A percentile compares a stretch with the other conserved stretches of the same genome.
These are phyloP conservation scores for Penicillium rolfsii DNA, from an alignment of 2,329 filamentous ascomycete species.

Conservation along the genomic window DNA sequence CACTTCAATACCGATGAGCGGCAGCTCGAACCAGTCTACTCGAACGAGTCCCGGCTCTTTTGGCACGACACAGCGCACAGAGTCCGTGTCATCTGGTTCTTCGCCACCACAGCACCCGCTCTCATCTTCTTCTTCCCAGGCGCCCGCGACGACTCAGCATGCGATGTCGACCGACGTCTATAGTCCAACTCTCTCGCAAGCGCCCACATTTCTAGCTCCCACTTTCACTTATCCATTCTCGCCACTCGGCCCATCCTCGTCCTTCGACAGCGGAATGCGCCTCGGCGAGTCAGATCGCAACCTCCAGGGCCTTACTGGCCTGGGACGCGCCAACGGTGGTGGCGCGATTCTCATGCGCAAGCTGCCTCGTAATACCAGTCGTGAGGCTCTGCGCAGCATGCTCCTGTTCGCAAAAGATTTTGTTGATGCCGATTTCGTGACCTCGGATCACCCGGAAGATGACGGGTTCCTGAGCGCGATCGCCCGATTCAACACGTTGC, in stretches of 20 bases:
- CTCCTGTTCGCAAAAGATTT: conserved; percentile 68
- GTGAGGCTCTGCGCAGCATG: conserved; percentile 64
- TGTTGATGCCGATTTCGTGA: conserved; percentile 61
- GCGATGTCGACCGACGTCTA: conserved; percentile 51
- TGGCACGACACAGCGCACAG: conserved; percentile 44
- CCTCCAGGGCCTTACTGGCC: conserved; percentile 42
- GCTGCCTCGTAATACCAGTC: conserved; percentile 61
- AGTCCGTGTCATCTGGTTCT: conserved; percentile 45
- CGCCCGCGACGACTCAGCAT: conserved; percentile 45
- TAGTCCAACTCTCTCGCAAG: conserved; percentile 43
- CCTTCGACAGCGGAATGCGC: conserved; percentile 45
- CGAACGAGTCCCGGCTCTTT: conserved; percentile 48
- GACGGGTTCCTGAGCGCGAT: conserved; percentile 60
- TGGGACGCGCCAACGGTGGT: conserved; percentile 35
- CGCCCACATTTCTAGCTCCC: conserved; percentile 38
- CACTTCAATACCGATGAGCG: conserved; percentile 38
- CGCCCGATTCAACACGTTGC: conserved; percentile 60
- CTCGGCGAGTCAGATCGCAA: conserved; percentile 41
- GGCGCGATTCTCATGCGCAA: conserved; percentile 61
- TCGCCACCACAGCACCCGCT: conserved; percentile 40
- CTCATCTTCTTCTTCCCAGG: conserved; percentile 33
- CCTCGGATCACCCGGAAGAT: conserved; percentile 59
- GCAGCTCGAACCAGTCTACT: conserved; percentile 47
- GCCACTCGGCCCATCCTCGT: conserved; percentile 42
- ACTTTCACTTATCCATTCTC: conserved; percentile 45